Conservation (phyloP, 225 moss, liverwort and hornwort species). For the Pleurozium schreberi region DNA sequence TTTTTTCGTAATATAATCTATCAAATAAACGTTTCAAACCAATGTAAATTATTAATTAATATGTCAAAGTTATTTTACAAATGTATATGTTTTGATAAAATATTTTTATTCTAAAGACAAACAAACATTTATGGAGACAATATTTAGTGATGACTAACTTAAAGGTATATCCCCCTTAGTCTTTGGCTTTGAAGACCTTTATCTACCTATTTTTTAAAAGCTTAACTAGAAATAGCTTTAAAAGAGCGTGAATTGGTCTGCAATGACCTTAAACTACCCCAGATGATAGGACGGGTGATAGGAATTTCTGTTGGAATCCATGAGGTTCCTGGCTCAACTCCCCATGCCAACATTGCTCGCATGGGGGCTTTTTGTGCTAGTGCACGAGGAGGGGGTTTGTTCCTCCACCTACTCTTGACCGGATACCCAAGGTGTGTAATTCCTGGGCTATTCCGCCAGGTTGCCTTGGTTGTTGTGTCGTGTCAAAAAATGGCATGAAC, state of each 20-base stretch:
- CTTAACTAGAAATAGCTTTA: accelerated
- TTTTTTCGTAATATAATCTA: not conserved
- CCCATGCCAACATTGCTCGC: too few relatives aligned
- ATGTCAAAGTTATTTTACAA: not conserved
- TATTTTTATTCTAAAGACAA: not conserved
- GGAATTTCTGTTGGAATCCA: too few relatives aligned
- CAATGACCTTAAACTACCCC: too few relatives aligned
- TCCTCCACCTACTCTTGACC: too few relatives aligned
- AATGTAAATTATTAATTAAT: not conserved
- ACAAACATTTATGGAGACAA: not conserved
- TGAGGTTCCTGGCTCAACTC: too few relatives aligned
- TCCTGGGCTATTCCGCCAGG: too few relatives aligned
- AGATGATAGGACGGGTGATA: too few relatives aligned
- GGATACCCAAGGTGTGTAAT: too few relatives aligned
- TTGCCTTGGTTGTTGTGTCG: too few relatives aligned
- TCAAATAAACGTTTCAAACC: not conserved
- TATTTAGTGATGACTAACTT: not conserved
- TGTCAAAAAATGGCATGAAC: accelerated
- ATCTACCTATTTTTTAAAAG: accelerated
- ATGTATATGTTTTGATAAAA: not conserved
- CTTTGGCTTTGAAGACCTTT: accelerated
- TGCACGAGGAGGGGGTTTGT: too few relatives aligned
- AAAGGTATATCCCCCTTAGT: accelerated
- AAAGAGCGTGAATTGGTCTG: too few relatives aligned
- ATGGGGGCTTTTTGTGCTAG: too few relatives aligned